Evolutionary conservation across 2,329 filamentous ascomycete genomes (phyloP), one percentile per base, ranked within the genome.

Genomic region (Leptographium flavum): DNA sequence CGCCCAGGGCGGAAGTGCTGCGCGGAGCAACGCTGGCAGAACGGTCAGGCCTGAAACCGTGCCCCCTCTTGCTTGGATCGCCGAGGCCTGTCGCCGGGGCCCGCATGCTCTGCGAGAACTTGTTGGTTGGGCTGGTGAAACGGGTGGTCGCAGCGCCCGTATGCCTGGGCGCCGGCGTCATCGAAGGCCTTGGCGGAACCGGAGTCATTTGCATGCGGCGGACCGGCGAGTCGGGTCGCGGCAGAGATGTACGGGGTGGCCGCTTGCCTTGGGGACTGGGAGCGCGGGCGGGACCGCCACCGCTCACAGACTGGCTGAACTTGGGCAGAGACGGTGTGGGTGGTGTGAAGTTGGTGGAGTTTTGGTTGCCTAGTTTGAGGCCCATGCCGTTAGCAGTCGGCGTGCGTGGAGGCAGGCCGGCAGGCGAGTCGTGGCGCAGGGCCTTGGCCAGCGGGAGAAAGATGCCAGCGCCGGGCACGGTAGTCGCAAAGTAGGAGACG

Each of bases 401-500:
- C 2, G 83, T 87, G 45, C 74, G 67, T 8, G 82, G 75, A 51
- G 74, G 73, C 7, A 71, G 67, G 42, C 67, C 65, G 23, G 54
- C 55, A 21, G 71, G 70, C 35, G 74, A 76, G 42, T 74, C 75
- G 58, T 77, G 81, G 61, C 75, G 83, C 57, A 74, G 71, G 30
- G 85, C 85, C 60, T 93, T 92, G 60, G 81, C 77, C 15, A 92
- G 68, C 4, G 92, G 92, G 14, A 98, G 73, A 59, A 98, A 98
- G 57, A 98, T 96, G 49, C 92, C 92, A 3, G 92, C 79, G 50
- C 87, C 87, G 1, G 85, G 76, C 21, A 81, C 65, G 3, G 73
- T 73, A 11, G 92, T 94, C 31, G 70, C 72, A 61, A 98, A 98
- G 64, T 98, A 98, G 30, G 69, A 76, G 41, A 80, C 58, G 46